Conservation (phyloP, 2,329 filamentous ascomycete species). For the Neurospora crassa region DNA sequence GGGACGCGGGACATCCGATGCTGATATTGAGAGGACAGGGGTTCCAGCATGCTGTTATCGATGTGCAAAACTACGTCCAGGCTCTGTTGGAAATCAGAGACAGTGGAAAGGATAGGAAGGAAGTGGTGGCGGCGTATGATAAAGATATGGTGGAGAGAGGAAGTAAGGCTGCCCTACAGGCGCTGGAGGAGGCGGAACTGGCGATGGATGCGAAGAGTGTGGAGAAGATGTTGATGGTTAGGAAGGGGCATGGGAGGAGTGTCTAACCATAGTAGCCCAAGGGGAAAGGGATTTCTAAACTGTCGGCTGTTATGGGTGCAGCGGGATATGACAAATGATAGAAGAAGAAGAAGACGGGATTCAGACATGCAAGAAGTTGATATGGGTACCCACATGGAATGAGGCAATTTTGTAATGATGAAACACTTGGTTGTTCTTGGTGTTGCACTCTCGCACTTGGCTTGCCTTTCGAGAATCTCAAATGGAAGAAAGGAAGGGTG, state of each 20-base stretch:
- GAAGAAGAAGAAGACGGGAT: neutral
- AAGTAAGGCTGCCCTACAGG: constrained; percentile 24
- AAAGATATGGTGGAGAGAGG: constrained; percentile 25
- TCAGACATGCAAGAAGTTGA: too few relatives aligned
- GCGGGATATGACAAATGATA: too few relatives aligned
- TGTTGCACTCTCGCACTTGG: neutral
- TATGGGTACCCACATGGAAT: neutral
- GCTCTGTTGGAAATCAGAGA: constrained; percentile 19
- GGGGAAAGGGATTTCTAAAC: too few relatives aligned
- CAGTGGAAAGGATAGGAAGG: constrained; percentile 7
- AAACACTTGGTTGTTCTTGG: neutral
- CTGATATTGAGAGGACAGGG: constrained; percentile 35
- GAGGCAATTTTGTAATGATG: neutral
- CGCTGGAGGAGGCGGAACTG: constrained; percentile 24
- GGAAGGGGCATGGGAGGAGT: constrained; percentile 7
- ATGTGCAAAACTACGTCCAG: constrained; percentile 29
- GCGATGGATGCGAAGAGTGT: constrained; percentile 22
- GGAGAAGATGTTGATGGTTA: constrained; percentile 25
- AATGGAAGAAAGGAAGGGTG: neutral
- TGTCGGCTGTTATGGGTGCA: too few relatives aligned
- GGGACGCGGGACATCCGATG: constrained; percentile 36
- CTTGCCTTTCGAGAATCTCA: neutral
- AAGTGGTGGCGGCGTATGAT: constrained; percentile 22
- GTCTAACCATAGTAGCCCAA: too few relatives aligned
- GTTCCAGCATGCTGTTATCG: constrained; percentile 32